phyloP scores from a whole-genome alignment of 2,329 filamentous ascomycete genomes.

The Rachicladosporium sp. region DNA sequence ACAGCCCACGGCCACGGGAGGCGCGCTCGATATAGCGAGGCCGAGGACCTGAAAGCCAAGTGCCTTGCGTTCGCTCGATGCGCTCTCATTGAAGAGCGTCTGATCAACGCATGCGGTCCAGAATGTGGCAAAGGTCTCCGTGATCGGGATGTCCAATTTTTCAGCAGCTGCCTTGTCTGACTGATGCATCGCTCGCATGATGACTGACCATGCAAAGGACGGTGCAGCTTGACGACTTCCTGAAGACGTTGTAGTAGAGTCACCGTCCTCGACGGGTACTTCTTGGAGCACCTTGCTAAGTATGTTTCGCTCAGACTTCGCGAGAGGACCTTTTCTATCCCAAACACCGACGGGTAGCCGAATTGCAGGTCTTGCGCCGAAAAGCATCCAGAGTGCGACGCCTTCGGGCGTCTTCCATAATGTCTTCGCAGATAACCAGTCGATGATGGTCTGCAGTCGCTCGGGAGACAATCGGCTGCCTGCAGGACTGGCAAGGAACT shows the following conservation, averaged over 20 bases:
- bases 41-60: constrained; percentile 83
- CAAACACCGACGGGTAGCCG: constrained; percentile 59
- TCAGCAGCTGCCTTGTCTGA: no score
- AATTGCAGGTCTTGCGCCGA: constrained; percentile 50
- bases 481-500: constrained; percentile 41
- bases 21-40: constrained; percentile 50
- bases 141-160: constrained; percentile 18
- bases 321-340: constrained; percentile 60
- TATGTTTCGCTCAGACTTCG: constrained; percentile 52
- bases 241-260: constrained; percentile 25
- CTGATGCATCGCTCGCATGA: constrained; percentile 40
- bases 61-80: constrained; percentile 80
- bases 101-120: constrained; percentile 83
- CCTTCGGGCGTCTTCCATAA: constrained; percentile 76
- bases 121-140: constrained; percentile 54
- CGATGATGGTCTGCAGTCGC: constrained; percentile 14
- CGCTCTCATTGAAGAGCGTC: constrained; percentile 66
- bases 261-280: constrained; percentile 47
- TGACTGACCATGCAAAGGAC: constrained; percentile 77
- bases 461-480: constrained; percentile 8
- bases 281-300: constrained; percentile 73
- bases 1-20: constrained; percentile 38
- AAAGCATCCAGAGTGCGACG: constrained; percentile 74
- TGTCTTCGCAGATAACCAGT: constrained; percentile 32
- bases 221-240: constrained; percentile 58